phyloP scores from a whole-genome alignment of 2,329 filamentous ascomycete species.

The Exserohilum rostratum region DNA sequence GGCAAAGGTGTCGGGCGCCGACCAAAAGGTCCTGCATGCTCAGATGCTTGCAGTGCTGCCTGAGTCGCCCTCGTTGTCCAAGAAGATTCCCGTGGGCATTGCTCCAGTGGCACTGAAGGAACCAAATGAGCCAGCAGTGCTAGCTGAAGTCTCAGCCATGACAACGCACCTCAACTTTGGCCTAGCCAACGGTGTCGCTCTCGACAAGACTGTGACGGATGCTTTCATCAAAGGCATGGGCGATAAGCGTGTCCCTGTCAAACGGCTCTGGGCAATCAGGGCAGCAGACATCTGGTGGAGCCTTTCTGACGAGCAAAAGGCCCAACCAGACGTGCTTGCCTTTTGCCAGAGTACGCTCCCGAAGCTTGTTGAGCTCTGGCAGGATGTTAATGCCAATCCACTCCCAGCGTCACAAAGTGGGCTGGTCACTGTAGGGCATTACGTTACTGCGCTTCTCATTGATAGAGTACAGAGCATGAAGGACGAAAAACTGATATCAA shows the following conservation, averaged over 20 bases:
- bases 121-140: constrained; percentile 82
- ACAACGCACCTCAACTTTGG: constrained; percentile 68
- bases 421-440: constrained; percentile 78
- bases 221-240: constrained; percentile 78
- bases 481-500: constrained; percentile 61
- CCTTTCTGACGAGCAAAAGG: constrained; percentile 55
- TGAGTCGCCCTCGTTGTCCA: constrained; percentile 65
- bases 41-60: constrained; percentile 71
- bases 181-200: constrained; percentile 63
- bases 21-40: constrained; percentile 82
- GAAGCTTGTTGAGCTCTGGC: constrained; percentile 73
- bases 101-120: constrained; percentile 78
- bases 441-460: constrained; percentile 68
- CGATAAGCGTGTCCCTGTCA: constrained; percentile 81
- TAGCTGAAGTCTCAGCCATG: constrained; percentile 75
- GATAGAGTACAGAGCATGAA: constrained; percentile 61
- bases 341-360: constrained; percentile 59
- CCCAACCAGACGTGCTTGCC: constrained; percentile 53
- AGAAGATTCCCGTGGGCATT: constrained; percentile 70
- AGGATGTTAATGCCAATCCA: constrained; percentile 79
- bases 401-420: constrained; percentile 80
- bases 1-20: constrained; percentile 81
- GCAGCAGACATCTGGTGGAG: constrained; percentile 73
- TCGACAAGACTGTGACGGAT: constrained; percentile 72
- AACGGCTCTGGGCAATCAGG: constrained; percentile 80